A percentile compares a stretch with the other conserved stretches of the same genome.
These are phyloP conservation scores for Chrysoporthe austroafricana DNA, from an alignment of 2,329 filamentous ascomycete genomes.

Conservation along the genomic window DNA sequence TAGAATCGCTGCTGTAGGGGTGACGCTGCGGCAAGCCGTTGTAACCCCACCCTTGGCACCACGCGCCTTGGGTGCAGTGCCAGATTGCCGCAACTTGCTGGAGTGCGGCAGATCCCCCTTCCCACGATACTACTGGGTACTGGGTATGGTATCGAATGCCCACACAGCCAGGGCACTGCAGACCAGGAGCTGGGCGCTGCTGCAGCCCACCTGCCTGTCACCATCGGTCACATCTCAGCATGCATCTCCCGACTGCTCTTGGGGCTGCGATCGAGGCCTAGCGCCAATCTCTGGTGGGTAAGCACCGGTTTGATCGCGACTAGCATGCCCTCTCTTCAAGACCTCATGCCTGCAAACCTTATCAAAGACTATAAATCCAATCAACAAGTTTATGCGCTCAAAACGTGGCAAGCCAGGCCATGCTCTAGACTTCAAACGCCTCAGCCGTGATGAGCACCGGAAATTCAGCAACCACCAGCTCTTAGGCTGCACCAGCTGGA, in stretches of 20 bases:
- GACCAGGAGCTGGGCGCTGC: not conserved
- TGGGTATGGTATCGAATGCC: not conserved
- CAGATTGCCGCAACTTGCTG: not conserved
- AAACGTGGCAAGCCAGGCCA: not conserved
- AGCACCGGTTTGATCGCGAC: not conserved
- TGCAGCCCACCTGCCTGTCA: not conserved
- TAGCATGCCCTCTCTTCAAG: not conserved
- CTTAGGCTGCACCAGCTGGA: not conserved
- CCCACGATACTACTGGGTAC: not conserved
- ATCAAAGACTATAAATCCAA: not conserved
- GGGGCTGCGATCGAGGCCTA: not conserved
- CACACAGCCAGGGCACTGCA: not conserved
- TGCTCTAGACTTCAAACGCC: not conserved
- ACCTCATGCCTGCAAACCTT: slow-evolving; percentile 1
- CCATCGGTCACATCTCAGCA: slow-evolving; percentile 5
- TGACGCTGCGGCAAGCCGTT: slow-evolving; percentile 13
- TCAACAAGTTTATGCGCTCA: not conserved
- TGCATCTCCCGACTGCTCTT: not conserved
- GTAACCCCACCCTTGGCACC: not conserved
- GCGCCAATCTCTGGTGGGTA: not conserved
- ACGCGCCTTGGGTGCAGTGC: slow-evolving; percentile 1
- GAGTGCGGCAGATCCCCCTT: slow-evolving; percentile 7
- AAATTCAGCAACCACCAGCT: slow-evolving; percentile 8
- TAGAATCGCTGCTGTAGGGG: not conserved
- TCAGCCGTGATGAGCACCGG: slow-evolving; percentile 12